Conservation (phyloP, 108 stramenopile genomes). For the Ochromonas danica region DNA sequence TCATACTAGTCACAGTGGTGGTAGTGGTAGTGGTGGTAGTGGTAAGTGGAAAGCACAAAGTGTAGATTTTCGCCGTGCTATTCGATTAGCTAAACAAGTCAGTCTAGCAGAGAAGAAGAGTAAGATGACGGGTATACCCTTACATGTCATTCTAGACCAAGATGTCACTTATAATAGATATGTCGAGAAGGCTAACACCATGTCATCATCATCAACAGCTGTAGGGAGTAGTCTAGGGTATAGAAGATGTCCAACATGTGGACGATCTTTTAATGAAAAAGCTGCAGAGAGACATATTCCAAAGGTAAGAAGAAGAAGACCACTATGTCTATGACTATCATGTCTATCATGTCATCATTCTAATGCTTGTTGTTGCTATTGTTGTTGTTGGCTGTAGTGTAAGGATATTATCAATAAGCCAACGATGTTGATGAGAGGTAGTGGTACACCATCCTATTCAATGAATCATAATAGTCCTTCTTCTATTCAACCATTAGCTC, state of each 20-base stretch:
- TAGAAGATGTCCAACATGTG: neutral
- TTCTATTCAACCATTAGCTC: no score
- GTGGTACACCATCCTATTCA: neutral
- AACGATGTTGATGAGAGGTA: neutral
- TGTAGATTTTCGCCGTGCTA: neutral
- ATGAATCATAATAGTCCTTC: no score
- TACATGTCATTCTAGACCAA: neutral
- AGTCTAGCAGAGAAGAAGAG: neutral
- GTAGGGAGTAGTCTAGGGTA: neutral
- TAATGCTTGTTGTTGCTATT: neutral
- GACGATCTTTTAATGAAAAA: constrained; percentile 27
- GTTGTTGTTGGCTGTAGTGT: no score
- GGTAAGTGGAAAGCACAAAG: neutral
- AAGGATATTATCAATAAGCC: constrained; percentile 18
- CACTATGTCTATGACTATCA: neutral
- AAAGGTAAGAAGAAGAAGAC: neutral
- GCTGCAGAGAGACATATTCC: constrained; percentile 22
- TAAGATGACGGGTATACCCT: constrained; percentile 1
- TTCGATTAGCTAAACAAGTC: neutral
- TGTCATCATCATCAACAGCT: no score
- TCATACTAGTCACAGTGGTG: neutral
- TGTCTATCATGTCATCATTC: neutral
- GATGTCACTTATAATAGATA: no score
- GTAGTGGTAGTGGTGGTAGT: neutral
- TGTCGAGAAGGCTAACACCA: no score